Evolutionary conservation across 2,329 filamentous ascomycete genomes (phyloP).

Genomic region (Colletotrichum chlorophyti): DNA sequence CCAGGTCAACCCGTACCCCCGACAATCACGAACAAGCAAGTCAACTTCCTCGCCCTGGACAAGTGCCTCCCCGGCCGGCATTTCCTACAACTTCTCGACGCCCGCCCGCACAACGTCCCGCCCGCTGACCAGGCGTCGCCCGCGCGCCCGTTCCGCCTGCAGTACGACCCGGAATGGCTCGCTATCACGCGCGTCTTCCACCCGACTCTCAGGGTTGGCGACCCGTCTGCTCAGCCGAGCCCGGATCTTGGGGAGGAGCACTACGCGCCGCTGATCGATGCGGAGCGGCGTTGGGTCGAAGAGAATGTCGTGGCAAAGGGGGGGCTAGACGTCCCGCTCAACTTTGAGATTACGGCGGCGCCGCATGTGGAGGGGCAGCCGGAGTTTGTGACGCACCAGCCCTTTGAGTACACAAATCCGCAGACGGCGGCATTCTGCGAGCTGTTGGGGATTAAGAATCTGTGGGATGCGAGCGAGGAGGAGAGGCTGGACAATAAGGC

Average conservation of each 20-base stretch:
- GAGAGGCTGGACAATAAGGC: slow-evolving; percentile 67
- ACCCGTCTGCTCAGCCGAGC: slow-evolving; percentile 58
- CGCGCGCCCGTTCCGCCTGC: slow-evolving; percentile 62
- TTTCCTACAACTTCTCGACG: slow-evolving; percentile 80
- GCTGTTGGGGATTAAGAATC: slow-evolving; percentile 77
- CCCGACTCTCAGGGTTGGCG: slow-evolving; percentile 67
- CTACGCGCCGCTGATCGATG: slow-evolving; percentile 73
- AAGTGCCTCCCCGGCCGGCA: slow-evolving; percentile 84
- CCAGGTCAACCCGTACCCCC: slow-evolving; percentile 71
- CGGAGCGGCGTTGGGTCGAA: slow-evolving; percentile 80
- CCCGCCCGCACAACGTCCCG: slow-evolving; percentile 49
- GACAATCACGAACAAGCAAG: slow-evolving; percentile 78
- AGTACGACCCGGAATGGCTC: slow-evolving; percentile 95
- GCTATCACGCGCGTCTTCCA: slow-evolving; percentile 88
- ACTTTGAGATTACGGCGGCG: slow-evolving; percentile 81
- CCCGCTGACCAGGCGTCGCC: slow-evolving; percentile 29
- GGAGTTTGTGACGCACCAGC: slow-evolving; percentile 66
- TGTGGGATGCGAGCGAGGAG: slow-evolving; percentile 75
- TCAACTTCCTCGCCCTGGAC: slow-evolving; percentile 87
- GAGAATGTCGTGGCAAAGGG: slow-evolving; percentile 70
- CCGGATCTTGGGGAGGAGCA: slow-evolving; percentile 70
- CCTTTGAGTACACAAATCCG: slow-evolving; percentile 83
- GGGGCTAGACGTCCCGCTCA: slow-evolving; percentile 74
- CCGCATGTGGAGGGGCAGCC: slow-evolving; percentile 66
- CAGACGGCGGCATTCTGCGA: slow-evolving; percentile 86